phyloP scores from a whole-genome alignment of 2,329 filamentous ascomycete genomes.

The Atkinsonella hypoxylon region DNA sequence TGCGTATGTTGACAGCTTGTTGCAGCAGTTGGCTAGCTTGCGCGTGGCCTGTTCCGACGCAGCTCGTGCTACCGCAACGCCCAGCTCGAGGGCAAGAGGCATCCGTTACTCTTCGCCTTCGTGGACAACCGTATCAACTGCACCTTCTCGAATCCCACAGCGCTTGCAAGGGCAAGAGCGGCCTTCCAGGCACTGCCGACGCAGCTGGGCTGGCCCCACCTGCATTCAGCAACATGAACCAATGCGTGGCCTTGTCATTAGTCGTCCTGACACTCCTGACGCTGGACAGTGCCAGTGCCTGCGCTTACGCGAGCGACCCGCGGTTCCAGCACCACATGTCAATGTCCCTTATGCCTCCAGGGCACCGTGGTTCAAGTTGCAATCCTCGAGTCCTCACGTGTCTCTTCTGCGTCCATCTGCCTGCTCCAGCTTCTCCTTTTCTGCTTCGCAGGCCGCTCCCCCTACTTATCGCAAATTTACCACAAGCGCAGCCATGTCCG shows the following conservation, averaged over 20 bases:
- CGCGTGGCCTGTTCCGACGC: background rate
- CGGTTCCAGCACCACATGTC: background rate
- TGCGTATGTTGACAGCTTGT: background rate
- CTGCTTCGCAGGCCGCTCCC: background rate
- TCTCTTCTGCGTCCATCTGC: constrained; percentile 1
- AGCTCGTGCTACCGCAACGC: background rate
- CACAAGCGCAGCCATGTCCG: constrained; percentile 59
- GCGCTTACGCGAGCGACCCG: background rate
- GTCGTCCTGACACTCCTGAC: constrained; percentile 5
- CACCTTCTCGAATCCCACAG: too few species aligned
- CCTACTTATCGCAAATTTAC: constrained; percentile 24
- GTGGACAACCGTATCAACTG: too few species aligned
- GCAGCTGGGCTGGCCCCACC: background rate
- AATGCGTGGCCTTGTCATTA: background rate
- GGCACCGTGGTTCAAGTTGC: background rate
- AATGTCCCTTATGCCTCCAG: background rate
- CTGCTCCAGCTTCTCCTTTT: background rate
- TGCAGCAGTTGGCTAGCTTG: background rate
- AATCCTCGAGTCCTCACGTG: background rate
- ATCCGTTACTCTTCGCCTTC: background rate
- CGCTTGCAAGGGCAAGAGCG: background rate
- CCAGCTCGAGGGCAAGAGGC: background rate
- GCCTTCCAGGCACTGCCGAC: background rate
- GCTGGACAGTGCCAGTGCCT: too few species aligned
- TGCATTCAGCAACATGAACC: background rate